Percentiles rank a stretch among this genome's conserved stretches.
These are phyloP conservation scores for Aspergillus felis DNA, from an alignment of 2,329 filamentous ascomycete genomes.

Conservation along the genomic window DNA sequence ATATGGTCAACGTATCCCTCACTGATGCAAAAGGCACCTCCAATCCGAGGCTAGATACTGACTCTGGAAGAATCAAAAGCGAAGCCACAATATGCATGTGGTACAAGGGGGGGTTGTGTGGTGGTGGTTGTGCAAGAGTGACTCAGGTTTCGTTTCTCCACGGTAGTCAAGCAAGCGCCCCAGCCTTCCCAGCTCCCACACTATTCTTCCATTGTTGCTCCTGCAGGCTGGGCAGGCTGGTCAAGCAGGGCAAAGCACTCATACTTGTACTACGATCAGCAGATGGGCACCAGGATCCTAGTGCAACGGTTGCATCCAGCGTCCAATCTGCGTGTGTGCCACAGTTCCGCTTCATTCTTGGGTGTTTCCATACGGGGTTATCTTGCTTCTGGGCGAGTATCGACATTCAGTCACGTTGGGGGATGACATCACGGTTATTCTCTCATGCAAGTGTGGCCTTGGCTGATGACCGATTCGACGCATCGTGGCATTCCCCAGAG, in stretches of 20 bases:
- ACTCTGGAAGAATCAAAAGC: not conserved
- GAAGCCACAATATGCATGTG: slow-evolving; percentile 14
- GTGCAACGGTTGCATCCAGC: slow-evolving; percentile 15
- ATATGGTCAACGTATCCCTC: not conserved
- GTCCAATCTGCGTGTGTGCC: slow-evolving; percentile 8
- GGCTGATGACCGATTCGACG: no score
- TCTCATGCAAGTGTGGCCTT: not conserved
- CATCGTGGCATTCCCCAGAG: not conserved
- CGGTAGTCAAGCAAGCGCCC: not conserved
- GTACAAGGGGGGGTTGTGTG: slow-evolving; percentile 18
- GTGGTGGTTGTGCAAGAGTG: not conserved
- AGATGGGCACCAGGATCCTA: slow-evolving; percentile 1
- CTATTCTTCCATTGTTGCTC: no score
- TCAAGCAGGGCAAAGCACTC: not conserved
- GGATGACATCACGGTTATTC: not conserved
- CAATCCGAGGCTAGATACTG: not conserved
- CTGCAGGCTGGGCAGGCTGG: not conserved
- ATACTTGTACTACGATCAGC: not conserved
- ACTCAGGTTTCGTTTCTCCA: not conserved
- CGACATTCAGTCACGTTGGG: not conserved
- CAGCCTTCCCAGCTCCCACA: not conserved
- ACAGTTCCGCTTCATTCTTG: slow-evolving; percentile 3
- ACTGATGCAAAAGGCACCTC: not conserved
- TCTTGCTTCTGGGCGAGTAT: not conserved
- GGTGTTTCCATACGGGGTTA: not conserved